Evolutionary conservation across 2,329 filamentous ascomycete species (phyloP).

Genomic region (Neonectria coccinea): DNA sequence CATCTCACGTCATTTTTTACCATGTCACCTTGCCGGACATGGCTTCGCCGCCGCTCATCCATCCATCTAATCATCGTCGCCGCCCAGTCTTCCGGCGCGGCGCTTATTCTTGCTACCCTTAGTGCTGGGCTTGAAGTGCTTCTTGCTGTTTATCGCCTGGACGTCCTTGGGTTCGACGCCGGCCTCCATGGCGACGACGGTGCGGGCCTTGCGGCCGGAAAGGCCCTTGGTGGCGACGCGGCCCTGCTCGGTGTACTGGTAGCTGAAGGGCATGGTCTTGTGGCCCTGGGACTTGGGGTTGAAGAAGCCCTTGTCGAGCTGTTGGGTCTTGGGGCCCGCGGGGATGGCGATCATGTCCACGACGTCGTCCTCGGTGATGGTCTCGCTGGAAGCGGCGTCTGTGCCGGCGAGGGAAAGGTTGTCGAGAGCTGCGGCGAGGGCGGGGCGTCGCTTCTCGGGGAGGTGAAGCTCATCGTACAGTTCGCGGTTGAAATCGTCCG

Average conservation of each 20-base stretch:
- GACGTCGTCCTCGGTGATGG: constrained; percentile 45
- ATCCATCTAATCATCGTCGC: constrained; percentile 46
- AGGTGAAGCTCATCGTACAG: constrained; percentile 87
- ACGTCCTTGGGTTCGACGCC: constrained; percentile 86
- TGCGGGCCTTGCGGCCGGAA: constrained; percentile 83
- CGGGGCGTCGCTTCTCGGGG: constrained; percentile 81
- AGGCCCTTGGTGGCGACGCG: constrained; percentile 70
- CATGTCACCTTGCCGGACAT: constrained; percentile 5
- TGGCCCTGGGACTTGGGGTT: constrained; percentile 73
- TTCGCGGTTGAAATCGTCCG: constrained; percentile 84
- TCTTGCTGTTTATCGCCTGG: constrained; percentile 77
- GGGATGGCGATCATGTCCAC: constrained; percentile 64
- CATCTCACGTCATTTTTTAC: constrained; percentile 53
- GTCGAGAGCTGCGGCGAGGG: constrained; percentile 65
- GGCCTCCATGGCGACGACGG: constrained; percentile 85
- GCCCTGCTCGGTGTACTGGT: constrained; percentile 89
- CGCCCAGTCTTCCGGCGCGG: constrained; percentile 35
- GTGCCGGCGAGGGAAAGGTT: constrained; percentile 55
- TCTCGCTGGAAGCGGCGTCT: constrained; percentile 45
- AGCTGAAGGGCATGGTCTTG: constrained; percentile 84
- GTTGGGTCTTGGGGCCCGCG: constrained; percentile 78
- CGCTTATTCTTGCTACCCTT: constrained; percentile 67
- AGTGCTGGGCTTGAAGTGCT: constrained; percentile 89
- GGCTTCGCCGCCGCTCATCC: constrained; percentile 39
- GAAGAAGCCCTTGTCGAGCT: constrained; percentile 92